Evolutionary conservation across 495 filamentous ascomycete genomes (phyloP).

Genomic region (Penicillium malachiteum): DNA sequence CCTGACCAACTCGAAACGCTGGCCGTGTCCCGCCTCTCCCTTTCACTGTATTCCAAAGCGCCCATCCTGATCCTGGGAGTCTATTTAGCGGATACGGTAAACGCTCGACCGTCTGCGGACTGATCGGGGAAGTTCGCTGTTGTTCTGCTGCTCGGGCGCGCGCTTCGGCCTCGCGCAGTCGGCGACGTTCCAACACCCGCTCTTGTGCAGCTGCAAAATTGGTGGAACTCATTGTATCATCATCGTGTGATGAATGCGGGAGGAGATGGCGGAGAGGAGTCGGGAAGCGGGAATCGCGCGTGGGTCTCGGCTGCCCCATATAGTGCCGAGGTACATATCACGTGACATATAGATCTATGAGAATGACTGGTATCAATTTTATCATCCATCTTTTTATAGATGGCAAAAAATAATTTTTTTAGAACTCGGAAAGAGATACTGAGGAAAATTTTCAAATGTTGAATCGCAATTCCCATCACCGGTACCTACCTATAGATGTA

Average conservation of each 20-base stretch:
- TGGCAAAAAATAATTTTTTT: too few species aligned
- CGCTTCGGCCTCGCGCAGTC: slow-evolving; percentile 62
- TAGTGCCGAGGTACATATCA: slow-evolving; percentile 36
- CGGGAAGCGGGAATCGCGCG: slow-evolving; percentile 12
- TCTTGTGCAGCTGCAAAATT: slow-evolving; percentile 85
- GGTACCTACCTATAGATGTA: too few species aligned
- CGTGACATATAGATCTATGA: slow-evolving; percentile 24
- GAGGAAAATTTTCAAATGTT: too few species aligned
- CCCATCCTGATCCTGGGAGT: slow-evolving; percentile 55
- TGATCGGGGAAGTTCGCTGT: slow-evolving; percentile 57
- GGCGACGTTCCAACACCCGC: slow-evolving; percentile 75
- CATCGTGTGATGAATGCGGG: slow-evolving; percentile 28
- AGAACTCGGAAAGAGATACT: too few species aligned
- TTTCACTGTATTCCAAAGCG: slow-evolving; percentile 67
- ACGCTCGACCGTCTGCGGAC: slow-evolving; percentile 48
- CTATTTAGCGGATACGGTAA: slow-evolving; percentile 65
- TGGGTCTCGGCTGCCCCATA: slow-evolving; percentile 32
- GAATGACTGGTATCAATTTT: neutral
- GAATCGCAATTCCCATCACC: too few species aligned
- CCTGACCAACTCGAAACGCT: slow-evolving; percentile 90
- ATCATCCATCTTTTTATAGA: too few species aligned
- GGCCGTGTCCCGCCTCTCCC: slow-evolving; percentile 79
- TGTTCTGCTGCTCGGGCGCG: slow-evolving; percentile 55
- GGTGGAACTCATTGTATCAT: slow-evolving; percentile 63
- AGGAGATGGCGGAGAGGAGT: slow-evolving; percentile 9